phyloP scores from a whole-genome alignment of 179 eudicot genomes.

The Pouteria campechiana region DNA sequence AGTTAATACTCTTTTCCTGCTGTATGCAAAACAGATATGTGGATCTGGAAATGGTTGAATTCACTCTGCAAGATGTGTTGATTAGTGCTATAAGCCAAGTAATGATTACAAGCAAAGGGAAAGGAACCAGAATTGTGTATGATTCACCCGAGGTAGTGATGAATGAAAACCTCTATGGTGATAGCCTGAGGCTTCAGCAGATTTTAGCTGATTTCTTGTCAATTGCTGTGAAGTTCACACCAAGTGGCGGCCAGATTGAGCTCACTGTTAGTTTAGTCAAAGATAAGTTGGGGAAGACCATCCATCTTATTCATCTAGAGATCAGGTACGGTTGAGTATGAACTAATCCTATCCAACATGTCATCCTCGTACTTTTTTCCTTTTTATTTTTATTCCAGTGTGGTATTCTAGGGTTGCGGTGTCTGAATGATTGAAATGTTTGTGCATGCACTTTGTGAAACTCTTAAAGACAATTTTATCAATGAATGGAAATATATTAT shows the following conservation, averaged over 20 bases:
- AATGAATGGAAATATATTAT: too few relatives aligned
- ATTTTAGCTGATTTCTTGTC: constrained; percentile 73
- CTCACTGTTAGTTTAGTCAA: constrained; percentile 38
- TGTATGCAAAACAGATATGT: constrained; percentile 34
- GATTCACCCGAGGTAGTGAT: constrained; percentile 26
- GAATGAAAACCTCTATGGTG: constrained; percentile 66
- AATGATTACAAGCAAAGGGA: constrained; percentile 60
- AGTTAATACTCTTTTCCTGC: neutral
- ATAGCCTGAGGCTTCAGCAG: constrained; percentile 83
- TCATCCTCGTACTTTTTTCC: too few relatives aligned
- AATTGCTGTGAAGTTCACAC: constrained; percentile 56
- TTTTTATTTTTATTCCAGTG: too few relatives aligned
- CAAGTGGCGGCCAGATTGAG: constrained; percentile 61
- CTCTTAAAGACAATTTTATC: too few relatives aligned
- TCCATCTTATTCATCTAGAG: constrained; percentile 72
- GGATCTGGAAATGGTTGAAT: constrained; percentile 88
- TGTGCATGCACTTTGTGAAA: too few relatives aligned
- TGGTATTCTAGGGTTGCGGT: too few relatives aligned
- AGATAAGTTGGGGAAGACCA: constrained; percentile 53
- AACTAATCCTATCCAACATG: neutral
- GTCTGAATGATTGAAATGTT: too few relatives aligned
- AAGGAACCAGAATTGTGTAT: constrained; percentile 52
- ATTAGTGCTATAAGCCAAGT: constrained; percentile 79
- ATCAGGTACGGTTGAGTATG: constrained; percentile 54
- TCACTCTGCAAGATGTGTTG: constrained; percentile 56